A percentile compares a stretch with the other conserved stretches of the same genome.
phyloP scores from a whole-genome alignment of 192 early-diverging fungal genomes.

The Rhizophagus prolifer region DNA sequence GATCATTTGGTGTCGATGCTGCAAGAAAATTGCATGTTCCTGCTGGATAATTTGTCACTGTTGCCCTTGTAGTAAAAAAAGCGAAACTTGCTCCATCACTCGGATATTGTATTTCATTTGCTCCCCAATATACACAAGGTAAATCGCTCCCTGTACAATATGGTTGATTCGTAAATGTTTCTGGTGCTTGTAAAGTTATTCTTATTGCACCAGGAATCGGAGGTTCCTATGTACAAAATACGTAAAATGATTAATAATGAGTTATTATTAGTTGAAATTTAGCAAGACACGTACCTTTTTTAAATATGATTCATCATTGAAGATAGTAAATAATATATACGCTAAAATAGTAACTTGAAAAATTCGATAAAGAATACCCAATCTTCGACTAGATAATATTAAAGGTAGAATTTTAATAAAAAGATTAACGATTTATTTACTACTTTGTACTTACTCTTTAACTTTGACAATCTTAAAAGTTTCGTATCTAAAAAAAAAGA shows the following conservation, averaged over 20 bases:
- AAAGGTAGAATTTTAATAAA: not conserved
- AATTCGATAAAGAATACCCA: slow-evolving; percentile 1
- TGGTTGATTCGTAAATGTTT: not conserved
- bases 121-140: slow-evolving; percentile 19
- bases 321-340: not conserved
- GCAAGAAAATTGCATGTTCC: slow-evolving; percentile 34
- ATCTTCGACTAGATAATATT: slow-evolving; percentile 3
- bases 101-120: slow-evolving; percentile 27
- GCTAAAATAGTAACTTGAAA: slow-evolving; percentile 3
- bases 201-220: slow-evolving; percentile 24
- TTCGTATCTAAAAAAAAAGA: not conserved
- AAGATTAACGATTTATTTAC: not conserved
- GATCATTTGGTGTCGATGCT: not conserved
- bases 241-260: not conserved
- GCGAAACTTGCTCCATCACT: slow-evolving; percentile 32
- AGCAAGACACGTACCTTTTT: slow-evolving; percentile 3
- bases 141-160: slow-evolving; percentile 8
- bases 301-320: slow-evolving; percentile 11
- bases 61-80: slow-evolving; percentile 38
- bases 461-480: slow-evolving; percentile 23
- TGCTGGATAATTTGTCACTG: slow-evolving; percentile 29
- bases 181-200: slow-evolving; percentile 18
- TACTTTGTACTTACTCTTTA: slow-evolving; percentile 5
- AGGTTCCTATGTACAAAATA: slow-evolving; percentile 17
- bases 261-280: not conserved